Evolutionary conservation across 805 yeast genomes (phyloP), one percentile per base, ranked within the genome.

Genomic region (Kuraishia ogatae): DNA sequence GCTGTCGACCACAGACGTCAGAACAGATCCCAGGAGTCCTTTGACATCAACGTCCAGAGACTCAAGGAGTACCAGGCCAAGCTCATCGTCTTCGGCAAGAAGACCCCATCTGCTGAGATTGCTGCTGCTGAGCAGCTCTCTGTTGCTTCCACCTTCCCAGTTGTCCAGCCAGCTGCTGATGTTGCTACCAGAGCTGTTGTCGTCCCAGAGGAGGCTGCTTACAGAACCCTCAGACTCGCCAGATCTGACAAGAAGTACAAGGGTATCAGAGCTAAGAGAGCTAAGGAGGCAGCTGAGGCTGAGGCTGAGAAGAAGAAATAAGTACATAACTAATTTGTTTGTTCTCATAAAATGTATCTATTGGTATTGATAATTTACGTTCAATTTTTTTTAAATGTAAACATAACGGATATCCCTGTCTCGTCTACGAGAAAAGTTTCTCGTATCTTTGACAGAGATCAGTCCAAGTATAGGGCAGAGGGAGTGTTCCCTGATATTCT

Each of bases 1-100:
- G 90, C 99, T 69, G 98, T 93, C 73, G 99, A 94, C 84, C 96
- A 89, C 93, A 93, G 99, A 85, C 92, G 99, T 82, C 93, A 87
- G 76, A 94, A 94, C 96, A 92, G 89, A 83, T 85, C 92, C 70
- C 88, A 88, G 70, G 99, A 92, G 83, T 91, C 88, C 72, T 89
- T 91, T 69, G 94, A 93, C 75, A 80, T 83, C 68, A 94, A 94
- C 81, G 97, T 94, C 71, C 89, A 84, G 76, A 90, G 99, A 85
- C 87, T 94, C 77, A 81, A 89, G 82, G 97, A 89, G 79, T 94
- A 90, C 96, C 83, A 86, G 81, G 81, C 96, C 71, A 92, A 93
- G 80, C 84, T 94, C 77, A 92, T 94, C 70, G 85, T 94, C 73
- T 92, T 94, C 82, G 97, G 94, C 82, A 89, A 89, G 82, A 78